Base-by-base conservation (phyloP, 345 rosid species). In the Eucalyptus victrix region DNA sequence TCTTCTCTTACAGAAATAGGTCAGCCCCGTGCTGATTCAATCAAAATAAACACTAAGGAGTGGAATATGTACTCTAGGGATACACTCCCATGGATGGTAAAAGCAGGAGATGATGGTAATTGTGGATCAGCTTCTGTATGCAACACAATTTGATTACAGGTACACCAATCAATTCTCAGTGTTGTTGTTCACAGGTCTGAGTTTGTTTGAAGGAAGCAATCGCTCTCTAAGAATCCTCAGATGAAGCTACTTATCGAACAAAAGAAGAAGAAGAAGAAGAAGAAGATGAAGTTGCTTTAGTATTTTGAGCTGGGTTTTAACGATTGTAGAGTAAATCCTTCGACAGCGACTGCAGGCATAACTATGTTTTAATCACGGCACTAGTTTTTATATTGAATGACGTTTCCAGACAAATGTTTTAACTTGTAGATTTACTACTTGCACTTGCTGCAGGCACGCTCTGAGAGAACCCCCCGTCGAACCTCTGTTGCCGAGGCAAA, bases 61-160 rank as follows among this genome's bases (percentile, higher is more conserved):
- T 95, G 96, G 97, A 90, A 92, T 72, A 90, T 94, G 95, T 96
- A 96, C 81, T 95, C 93, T 69, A 88, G 87, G 87, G 96, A 95
- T 90, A 91, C 93, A 42, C 90, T 95, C 60, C 94, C 97, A 5
- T 92, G 96, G 87, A 86, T 95, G 89, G 97, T 93, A 24, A 91
- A 94, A 91, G 90, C 91, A 44, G 98, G 96, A 86, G 92, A 94
- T 86, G 96, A 95, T 80, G 96, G 98, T 87, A 95, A 95, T 47
- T 93, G 91, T 90, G 95, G 96, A 53, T 95, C 98, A 45, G 88
- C 96, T 51, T 94, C 97, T 76, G 93, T 95, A 54, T 94, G 96
- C 47, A 95, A 95, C 91, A 94, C 98, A 65, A 92, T 94, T 81
- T 96, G 96, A 62, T 92, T 94, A 90, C 96, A 96, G 96, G 97